Percentiles rank a stretch among this genome's conserved stretches.
These are phyloP conservation scores for Amphibolis antarctica DNA, from an alignment of 106 monocot species.

Conservation along the genomic window DNA sequence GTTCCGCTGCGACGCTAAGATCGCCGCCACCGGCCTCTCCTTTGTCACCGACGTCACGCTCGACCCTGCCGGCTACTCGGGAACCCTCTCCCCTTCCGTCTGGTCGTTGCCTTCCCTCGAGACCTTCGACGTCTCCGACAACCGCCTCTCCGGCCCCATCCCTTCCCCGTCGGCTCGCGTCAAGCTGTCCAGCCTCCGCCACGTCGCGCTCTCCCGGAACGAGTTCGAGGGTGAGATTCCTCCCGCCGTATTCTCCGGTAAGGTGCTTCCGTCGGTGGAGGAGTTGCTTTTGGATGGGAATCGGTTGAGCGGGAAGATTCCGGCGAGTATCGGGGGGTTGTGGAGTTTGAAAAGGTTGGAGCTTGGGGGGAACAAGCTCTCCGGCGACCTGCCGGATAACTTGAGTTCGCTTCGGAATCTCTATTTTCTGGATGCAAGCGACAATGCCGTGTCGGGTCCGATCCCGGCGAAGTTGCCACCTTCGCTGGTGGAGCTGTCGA, in stretches of 20 bases:
- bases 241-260: background rate
- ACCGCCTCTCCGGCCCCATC: constrained; percentile 39
- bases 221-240: constrained; percentile 50
- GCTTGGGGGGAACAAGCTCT: constrained; percentile 36
- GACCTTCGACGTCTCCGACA: constrained; percentile 40
- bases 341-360: constrained; percentile 31
- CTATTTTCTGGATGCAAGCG: constrained; percentile 37
- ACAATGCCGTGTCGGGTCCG: constrained; percentile 38
- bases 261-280: constrained; percentile 9
- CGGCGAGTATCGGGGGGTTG: constrained; percentile 1
- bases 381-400: constrained; percentile 37
- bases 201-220: constrained; percentile 54
- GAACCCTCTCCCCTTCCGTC: constrained; percentile 27
- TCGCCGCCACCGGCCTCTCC: constrained; percentile 13
- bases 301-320: constrained; percentile 26
- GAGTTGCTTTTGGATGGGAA: constrained; percentile 47
- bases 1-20: constrained; percentile 44
- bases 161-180: constrained; percentile 11
- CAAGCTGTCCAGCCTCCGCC: constrained; percentile 24
- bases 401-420: constrained; percentile 17
- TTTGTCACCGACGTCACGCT: constrained; percentile 57
- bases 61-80: constrained; percentile 51
- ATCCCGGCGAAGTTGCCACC: constrained; percentile 31
- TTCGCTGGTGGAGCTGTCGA: constrained; percentile 26
- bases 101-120: constrained; percentile 43